Conservation (phyloP, 2,329 filamentous ascomycete species). For the Diatrype stigma region DNA sequence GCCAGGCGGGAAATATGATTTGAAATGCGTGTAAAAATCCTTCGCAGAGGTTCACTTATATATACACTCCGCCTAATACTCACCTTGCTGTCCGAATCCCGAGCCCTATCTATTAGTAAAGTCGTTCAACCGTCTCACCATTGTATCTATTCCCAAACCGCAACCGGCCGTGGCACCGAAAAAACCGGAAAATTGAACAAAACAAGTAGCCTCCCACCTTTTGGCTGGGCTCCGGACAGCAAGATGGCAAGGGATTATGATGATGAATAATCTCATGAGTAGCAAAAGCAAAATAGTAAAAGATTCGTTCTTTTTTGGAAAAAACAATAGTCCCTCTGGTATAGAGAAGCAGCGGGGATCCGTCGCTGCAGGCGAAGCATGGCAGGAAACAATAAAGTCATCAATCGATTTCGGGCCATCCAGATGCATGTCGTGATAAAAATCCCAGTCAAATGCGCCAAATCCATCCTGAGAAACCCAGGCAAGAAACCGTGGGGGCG, state of each 20-base stretch:
- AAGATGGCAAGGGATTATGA: constrained; percentile 30
- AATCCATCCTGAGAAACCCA: constrained; percentile 27
- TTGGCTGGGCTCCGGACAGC: constrained; percentile 37
- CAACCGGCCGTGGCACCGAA: constrained; percentile 24
- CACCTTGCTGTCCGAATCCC: constrained; percentile 50
- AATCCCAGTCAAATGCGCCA: constrained; percentile 26
- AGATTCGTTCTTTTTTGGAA: constrained; percentile 25
- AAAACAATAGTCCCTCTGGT: constrained; percentile 22
- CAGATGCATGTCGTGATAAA: constrained; percentile 28
- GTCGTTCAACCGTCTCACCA: constrained; percentile 26
- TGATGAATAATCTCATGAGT: constrained; percentile 21
- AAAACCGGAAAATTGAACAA: constrained; percentile 22
- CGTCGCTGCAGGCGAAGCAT: constrained; percentile 23
- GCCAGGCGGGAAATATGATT: constrained; percentile 17
- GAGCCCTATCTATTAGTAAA: constrained; percentile 33
- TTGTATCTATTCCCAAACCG: constrained; percentile 19
- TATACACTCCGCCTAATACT: constrained; percentile 47
- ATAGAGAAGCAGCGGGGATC: constrained; percentile 21
- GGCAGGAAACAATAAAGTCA: constrained; percentile 24
- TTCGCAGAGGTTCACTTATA: constrained; percentile 44
- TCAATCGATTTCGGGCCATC: constrained; percentile 25
- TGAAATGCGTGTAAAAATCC: constrained; percentile 26
- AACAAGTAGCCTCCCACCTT: constrained; percentile 23
- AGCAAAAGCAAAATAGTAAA: constrained; percentile 9
- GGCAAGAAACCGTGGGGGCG: constrained; percentile 18